These are phyloP conservation scores for Verruconis gallopava DNA, from an alignment of 2,329 filamentous ascomycete species.

Conservation along the genomic window DNA sequence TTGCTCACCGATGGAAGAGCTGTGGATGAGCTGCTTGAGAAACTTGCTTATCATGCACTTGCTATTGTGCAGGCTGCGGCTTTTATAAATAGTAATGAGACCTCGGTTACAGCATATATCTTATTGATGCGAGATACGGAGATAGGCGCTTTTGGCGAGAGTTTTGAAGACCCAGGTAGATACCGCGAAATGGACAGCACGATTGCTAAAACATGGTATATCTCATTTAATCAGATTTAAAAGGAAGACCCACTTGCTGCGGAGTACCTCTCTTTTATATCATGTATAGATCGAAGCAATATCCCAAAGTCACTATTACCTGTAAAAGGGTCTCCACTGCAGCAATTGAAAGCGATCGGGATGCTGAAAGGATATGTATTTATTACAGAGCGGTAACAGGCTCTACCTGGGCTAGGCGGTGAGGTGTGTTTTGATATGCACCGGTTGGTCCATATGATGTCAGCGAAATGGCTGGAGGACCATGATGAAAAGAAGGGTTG, in stretches of 20 bases:
- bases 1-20: not conserved
- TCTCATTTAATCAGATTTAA: slow-evolving; percentile 14
- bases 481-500: slow-evolving; percentile 12
- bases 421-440: slow-evolving; percentile 17
- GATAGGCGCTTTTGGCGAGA: slow-evolving; percentile 1
- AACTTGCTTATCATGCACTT: slow-evolving; percentile 12
- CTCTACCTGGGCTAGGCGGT: not conserved
- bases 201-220: slow-evolving; percentile 14
- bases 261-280: slow-evolving; percentile 14
- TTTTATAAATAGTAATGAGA: slow-evolving; percentile 14
- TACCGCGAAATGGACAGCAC: slow-evolving; percentile 9
- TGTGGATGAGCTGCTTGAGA: not conserved
- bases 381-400: slow-evolving; percentile 8
- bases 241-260: slow-evolving; percentile 11
- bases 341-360: slow-evolving; percentile 9
- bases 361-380: slow-evolving; percentile 14
- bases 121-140: not conserved
- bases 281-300: slow-evolving; percentile 15
- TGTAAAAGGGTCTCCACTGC: slow-evolving; percentile 8
- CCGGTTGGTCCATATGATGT: slow-evolving; percentile 15
- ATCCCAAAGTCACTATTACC: slow-evolving; percentile 15
- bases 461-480: too few species aligned
- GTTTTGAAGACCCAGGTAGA: slow-evolving; percentile 11
- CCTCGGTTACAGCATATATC: not conserved
- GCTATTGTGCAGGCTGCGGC: slow-evolving; percentile 15